These are phyloP conservation scores for Trichothecium sympodiale DNA, from an alignment of 2,329 filamentous ascomycete species.

Conservation along the genomic window DNA sequence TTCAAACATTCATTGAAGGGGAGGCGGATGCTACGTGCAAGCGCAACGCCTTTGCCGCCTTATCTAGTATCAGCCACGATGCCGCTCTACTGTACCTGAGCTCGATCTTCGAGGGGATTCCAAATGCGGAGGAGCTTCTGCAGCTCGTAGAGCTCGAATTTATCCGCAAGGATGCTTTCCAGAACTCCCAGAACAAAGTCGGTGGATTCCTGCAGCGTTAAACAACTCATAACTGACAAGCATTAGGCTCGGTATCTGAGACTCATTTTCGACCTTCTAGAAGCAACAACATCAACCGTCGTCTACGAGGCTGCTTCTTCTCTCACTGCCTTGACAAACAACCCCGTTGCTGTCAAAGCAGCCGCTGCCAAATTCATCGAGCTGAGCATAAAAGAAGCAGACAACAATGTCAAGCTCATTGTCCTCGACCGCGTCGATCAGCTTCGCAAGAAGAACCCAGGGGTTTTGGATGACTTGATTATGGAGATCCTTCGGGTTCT, in stretches of 20 bases:
- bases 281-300: constrained; percentile 86
- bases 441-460: constrained; percentile 76
- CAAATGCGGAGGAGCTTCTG: constrained; percentile 86
- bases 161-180: constrained; percentile 92
- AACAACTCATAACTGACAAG: constrained; percentile 14
- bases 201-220: constrained; percentile 11
- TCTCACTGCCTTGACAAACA: constrained; percentile 84
- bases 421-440: constrained; percentile 90
- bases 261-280: constrained; percentile 91
- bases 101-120: constrained; percentile 82
- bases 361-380: constrained; percentile 95
- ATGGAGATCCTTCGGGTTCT: constrained; percentile 97
- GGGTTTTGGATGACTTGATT: constrained; percentile 81
- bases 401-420: constrained; percentile 99
- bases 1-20: constrained; percentile 76
- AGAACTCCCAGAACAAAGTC: constrained; percentile 90
- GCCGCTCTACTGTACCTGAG: constrained; percentile 83
- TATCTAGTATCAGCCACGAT: constrained; percentile 85
- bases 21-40: constrained; percentile 96
- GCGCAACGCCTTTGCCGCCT: constrained; percentile 89
- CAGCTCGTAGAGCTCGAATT: constrained; percentile 94
- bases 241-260: constrained; percentile 73
- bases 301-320: constrained; percentile 97
- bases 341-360: constrained; percentile 95
- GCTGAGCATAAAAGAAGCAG: constrained; percentile 90